Percentiles rank a stretch among this genome's conserved stretches.
These are phyloP conservation scores for Aechmea fasciata DNA, from an alignment of 176 grass and related monocot species.

Conservation along the genomic window DNA sequence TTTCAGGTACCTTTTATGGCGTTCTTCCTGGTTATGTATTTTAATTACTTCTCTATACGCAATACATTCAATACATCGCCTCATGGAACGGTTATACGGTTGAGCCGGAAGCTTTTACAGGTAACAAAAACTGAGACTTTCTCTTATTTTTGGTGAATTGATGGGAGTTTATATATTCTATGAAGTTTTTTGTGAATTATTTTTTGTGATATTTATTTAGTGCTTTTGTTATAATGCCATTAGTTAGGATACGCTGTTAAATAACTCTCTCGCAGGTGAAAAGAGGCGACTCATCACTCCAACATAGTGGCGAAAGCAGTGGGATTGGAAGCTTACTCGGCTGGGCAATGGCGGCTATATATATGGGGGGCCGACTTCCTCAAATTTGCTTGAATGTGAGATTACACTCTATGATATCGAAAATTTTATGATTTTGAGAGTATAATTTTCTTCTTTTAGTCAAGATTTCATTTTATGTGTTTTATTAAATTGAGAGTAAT, in stretches of 20 bases:
- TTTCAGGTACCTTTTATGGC: conserved; percentile 67
- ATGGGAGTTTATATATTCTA: no score
- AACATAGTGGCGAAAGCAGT: conserved; percentile 32
- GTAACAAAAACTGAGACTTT: conserved; percentile 35
- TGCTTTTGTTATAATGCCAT: conserved; percentile 4
- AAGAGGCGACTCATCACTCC: conserved; percentile 15
- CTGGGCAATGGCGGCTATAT: conserved; percentile 87
- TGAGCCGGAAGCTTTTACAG: conserved; percentile 65
- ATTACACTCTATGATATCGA: not conserved
- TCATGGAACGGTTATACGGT: conserved; percentile 48
- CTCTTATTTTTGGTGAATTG: not conserved
- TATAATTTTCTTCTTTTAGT: not conserved
- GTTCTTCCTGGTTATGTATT: conserved; percentile 36
- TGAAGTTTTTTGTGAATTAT: not conserved
- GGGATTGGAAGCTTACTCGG: conserved; percentile 81
- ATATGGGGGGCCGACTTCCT: conserved; percentile 87
- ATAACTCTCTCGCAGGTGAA: conserved; percentile 20
- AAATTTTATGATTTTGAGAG: not conserved
- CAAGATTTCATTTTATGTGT: not conserved
- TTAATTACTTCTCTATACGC: conserved; percentile 39
- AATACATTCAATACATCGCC: conserved; percentile 24
- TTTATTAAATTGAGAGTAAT: no score
- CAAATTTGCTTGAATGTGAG: conserved; percentile 93
- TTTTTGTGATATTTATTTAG: conserved; percentile 3
- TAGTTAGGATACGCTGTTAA: not conserved